Base-by-base conservation (phyloP, 2,329 filamentous ascomycete genomes). In the Scleromitrula shiraiana region DNA sequence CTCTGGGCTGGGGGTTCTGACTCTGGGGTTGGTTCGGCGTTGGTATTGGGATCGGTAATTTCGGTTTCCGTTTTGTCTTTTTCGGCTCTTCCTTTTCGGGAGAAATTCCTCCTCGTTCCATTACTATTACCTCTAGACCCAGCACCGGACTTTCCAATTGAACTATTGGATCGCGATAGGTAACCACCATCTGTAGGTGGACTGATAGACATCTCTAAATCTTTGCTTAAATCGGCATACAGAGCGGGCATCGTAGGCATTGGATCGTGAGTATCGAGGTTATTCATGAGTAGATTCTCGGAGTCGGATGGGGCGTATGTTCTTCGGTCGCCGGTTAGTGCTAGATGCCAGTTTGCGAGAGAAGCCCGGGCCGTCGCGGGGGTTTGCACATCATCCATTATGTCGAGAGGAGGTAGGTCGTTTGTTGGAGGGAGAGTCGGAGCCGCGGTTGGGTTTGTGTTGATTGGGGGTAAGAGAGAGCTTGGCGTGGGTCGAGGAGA, bases 241-340 rank as follows among this genome's bases (percentile, higher is more conserved):
- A 47, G 37, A 8, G 29, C 29, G 4, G 45, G 45, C 14, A 47
- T 41, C 5, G 29, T 38, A 7, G 45, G 29, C 29, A 47, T 41
- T 8, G 45, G 44, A 12, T 35, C 44, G 22, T 47, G 27, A 6
- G 29, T 47, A 27, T 2, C 12, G 6, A 9, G 7, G 33, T 22
- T 37, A 15, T 20, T 7, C n/a, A n/a, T 8, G 20, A 20, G 41
- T 2, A 22, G 15, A 12, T 12, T 20, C 5, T 15, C 27, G 14
- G 14, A 15, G 17, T 41, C 45, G 7, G 45, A 7, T 15, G 45
- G 45, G 5, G 37, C 20, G 27, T 47, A 47, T 10, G 37, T 47
- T 15, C 45, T 36, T 7, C 37, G 44, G 24, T 47, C 37, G 17
- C 44, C 44, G 2, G 44, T 47, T 4, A 47, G 15, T n/a, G 44